Evolutionary conservation across 2,329 filamentous ascomycete species (phyloP).

Genomic region (Colletotrichum gigasporum): DNA sequence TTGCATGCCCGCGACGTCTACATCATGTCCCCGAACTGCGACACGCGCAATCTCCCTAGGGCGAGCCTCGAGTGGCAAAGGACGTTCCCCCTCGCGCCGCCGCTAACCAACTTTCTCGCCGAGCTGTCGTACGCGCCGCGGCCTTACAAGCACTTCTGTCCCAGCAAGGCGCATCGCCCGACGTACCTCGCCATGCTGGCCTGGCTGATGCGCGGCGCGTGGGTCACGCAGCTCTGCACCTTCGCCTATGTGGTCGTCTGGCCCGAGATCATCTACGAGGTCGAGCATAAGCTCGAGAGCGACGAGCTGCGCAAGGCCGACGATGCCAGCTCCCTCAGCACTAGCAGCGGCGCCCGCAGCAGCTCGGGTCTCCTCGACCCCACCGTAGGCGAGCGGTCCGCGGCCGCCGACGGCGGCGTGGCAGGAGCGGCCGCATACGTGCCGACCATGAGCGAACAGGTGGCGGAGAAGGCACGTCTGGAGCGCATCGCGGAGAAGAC

Average conservation of each 20-base stretch:
- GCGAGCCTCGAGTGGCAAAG: conserved; percentile 79
- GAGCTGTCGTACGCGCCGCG: conserved; percentile 82
- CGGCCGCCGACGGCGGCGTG: conserved; percentile 31
- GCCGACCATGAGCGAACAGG: conserved; percentile 61
- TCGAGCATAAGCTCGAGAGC: conserved; percentile 75
- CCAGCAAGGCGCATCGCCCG: conserved; percentile 85
- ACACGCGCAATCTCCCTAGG: conserved; percentile 74
- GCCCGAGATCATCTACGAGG: conserved; percentile 83
- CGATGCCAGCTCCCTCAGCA: conserved; percentile 23
- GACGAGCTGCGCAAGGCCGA: conserved; percentile 62
- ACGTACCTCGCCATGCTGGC: conserved; percentile 91
- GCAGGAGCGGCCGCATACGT: conserved; percentile 33
- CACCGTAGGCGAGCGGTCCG: conserved; percentile 39
- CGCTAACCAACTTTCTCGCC: conserved; percentile 87
- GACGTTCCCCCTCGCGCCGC: conserved; percentile 84
- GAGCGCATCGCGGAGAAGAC: conserved; percentile 66
- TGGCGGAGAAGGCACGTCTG: conserved; percentile 69
- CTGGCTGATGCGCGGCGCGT: conserved; percentile 91
- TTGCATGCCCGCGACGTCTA: conserved; percentile 91
- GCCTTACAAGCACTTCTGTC: conserved; percentile 84
- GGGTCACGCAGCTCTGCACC: conserved; percentile 92
- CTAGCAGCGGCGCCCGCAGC: conserved; percentile 13
- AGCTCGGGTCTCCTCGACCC: conserved; percentile 32
- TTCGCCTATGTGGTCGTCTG: conserved; percentile 90
- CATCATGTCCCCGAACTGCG: conserved; percentile 89